Base-by-base conservation (phyloP, 2,329 filamentous ascomycete species). In the Tympanopsis confertula region DNA sequence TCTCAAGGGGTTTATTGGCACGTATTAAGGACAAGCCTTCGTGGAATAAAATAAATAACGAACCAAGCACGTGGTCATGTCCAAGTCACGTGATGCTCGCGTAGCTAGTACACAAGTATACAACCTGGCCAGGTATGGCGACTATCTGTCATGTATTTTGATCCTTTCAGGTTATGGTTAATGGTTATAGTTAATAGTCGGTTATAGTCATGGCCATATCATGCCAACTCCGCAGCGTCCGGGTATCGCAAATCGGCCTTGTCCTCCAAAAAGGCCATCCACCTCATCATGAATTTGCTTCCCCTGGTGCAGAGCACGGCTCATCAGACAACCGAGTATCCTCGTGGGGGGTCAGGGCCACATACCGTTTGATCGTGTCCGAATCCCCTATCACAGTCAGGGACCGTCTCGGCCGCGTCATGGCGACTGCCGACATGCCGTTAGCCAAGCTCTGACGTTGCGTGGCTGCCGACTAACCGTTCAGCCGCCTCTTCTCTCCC, bases 361-460 rank as follows among this genome's bases (percentile, higher is more conserved):
- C 84, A 72, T 67, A 94, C 84, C 74, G 78, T 59, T 81, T 79
- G 39, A 94, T 85, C 3, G 89, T 96, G 56, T 95, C 91, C 42
- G 86, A 91, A 58, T 98, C 91, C 33, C 89, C 91, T 50, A 96
- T 82, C 14, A 98, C 73, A 44, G 86, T 91, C 32, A 98, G 68
- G 53, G 91, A 91, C 48, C 91, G 75, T 63, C 84, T 89, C 5
- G 91, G 86, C 46, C 91, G 77, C 44, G 91, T 98, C 88, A 98
- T 96, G 38, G 91, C 89, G 49, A 96, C 88, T 94, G 49, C 38
- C 43, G 33, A 41, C 24, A 35, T 40, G 46, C 42, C 50, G 58
- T 52, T 55, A 50, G 19, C 15, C 40, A 35, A 38, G 29, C 36
- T 14, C 19, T 4, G 14, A 20, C 19, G 39, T 29, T 39, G 28